Base-by-base conservation (phyloP, 345 rosid species). In the Moringa oleifera region DNA sequence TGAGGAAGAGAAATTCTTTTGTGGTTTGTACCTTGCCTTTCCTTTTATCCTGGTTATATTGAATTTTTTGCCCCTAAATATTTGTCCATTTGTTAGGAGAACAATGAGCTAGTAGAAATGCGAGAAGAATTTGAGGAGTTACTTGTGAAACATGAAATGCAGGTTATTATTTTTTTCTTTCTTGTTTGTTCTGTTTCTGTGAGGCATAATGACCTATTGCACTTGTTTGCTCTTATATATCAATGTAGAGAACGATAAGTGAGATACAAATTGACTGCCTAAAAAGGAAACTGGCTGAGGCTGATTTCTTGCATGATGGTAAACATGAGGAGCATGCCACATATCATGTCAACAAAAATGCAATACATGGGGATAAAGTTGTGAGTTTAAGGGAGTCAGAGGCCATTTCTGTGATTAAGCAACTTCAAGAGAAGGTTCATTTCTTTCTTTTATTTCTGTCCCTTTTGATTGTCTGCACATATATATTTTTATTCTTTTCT, bases 381-480 rank as follows among this genome's bases (percentile, higher is more conserved):
- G 72, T 58, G 36, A 69, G 78, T 66, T 58, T 62, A 60, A 73
- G 80, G 72, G 95, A 84, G 77, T 80, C 78, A 7, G 95, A 89
- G 72, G 77, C 80, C 71, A 80, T 80, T 68, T 71, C 75, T 77
- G 84, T 87, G 60, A 85, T 85, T 74, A 84, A 85, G 74, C 91
- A 84, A 80, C 96, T 92, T 55, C 87, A 89, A 73, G 95, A 87
- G 80, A 88, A 89, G 96, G 98, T 89, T 61, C 61, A 47, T 64
- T 59, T 72, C 55, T 25, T 45, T 66, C 66, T 61, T 55, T 55
- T 45, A 53, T 54, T 57, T 62, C 36, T 71, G 17, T 25, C 20
- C 17, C 16, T 56, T 41, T 41, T 9, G 28, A 31, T 20, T 23
- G 45, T 21, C 19, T 45, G 23, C 22, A 20, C 0, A 2, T 18